Base-by-base conservation (phyloP, 441 rosid species). In the Gossypium lobatum region DNA sequence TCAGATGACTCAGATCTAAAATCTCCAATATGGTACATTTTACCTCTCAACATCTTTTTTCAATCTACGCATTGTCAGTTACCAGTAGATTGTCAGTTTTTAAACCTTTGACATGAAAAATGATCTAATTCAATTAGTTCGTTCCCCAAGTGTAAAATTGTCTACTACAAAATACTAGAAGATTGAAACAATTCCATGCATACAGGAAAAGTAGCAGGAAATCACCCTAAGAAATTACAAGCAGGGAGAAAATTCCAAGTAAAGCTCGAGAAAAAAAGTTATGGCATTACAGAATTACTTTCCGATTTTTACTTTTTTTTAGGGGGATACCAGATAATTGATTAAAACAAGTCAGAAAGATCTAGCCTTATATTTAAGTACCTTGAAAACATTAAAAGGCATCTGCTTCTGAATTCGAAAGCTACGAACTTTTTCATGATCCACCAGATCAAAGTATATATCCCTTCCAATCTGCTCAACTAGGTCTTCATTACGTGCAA, bases 331-430 rank as follows among this genome's bases (percentile, higher is more conserved):
- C 48, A 69, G 11, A 53, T 16, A 69, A 28, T 69, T 17, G 20
- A 69, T 46, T 11, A 26, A 69, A 53, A 28, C 48, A 69, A 69
- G 45, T 37, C 45, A 6, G 53, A 37, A 52, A 37, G 31, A 55
- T 20, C 16, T 46, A 34, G 58, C 45, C 13, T 26, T 20, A 69
- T 46, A 25, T 6, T 69, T 17, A 23, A 74, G 70, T 82, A 89
- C 95, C 95, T 89, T 88, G 78, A 90, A 88, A 62, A 78, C 76
- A 70, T 80, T 83, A 70, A 90, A 90, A 25, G 83, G 76, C 65
- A 73, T 88, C 80, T 88, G 95, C 72, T 88, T 89, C 84, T 84
- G 91, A 80, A 89, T 86, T n/a, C 91, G 88, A 75, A 89, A 88
- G 75, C 89, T 88, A 59, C 78, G 86, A 75, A 88, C 95, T 87